These are phyloP conservation scores for Aschersonia sp. DNA, from an alignment of 2,329 filamentous ascomycete species.

Conservation along the genomic window DNA sequence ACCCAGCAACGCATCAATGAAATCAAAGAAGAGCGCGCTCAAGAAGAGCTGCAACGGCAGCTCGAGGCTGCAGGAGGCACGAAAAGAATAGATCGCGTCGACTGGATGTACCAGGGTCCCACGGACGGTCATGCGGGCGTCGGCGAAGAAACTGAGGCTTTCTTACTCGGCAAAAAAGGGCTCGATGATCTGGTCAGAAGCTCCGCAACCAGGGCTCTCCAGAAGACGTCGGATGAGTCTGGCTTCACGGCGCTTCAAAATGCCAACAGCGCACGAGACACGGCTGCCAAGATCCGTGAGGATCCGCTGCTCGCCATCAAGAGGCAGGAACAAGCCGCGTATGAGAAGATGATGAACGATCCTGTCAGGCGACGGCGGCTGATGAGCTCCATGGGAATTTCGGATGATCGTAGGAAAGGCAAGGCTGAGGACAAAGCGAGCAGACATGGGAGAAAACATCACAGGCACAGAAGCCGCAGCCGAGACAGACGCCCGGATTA, in stretches of 20 bases:
- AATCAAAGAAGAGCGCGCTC: conserved; percentile 80
- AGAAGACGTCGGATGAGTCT: conserved; percentile 55
- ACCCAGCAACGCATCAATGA: conserved; percentile 87
- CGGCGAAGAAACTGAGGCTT: conserved; percentile 84
- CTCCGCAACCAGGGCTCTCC: conserved; percentile 64
- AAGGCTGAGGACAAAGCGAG: conserved; percentile 16
- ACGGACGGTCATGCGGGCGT: conserved; percentile 61
- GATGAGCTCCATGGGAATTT: conserved; percentile 47
- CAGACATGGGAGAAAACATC: conserved; percentile 8
- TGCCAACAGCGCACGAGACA: conserved; percentile 65
- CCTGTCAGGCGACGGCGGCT: conserved; percentile 54
- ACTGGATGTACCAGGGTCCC: conserved; percentile 97
- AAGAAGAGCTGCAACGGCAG: conserved; percentile 81
- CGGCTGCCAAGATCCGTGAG: conserved; percentile 71
- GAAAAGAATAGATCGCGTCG: conserved; percentile 69
- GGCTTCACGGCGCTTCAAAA: conserved; percentile 47
- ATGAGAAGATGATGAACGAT: conserved; percentile 68
- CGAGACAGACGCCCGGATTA: conserved; percentile 2
- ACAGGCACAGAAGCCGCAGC: conserved; percentile 5
- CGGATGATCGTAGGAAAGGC: conserved; percentile 30
- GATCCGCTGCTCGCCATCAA: conserved; percentile 91
- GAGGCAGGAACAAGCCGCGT: conserved; percentile 73
- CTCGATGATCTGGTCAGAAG: conserved; percentile 75
- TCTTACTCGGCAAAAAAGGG: conserved; percentile 79
- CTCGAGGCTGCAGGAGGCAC: conserved; percentile 79